These are phyloP conservation scores for Plasmodium ovale DNA, from an alignment of 169 alveolate genomes.

Conservation along the genomic window DNA sequence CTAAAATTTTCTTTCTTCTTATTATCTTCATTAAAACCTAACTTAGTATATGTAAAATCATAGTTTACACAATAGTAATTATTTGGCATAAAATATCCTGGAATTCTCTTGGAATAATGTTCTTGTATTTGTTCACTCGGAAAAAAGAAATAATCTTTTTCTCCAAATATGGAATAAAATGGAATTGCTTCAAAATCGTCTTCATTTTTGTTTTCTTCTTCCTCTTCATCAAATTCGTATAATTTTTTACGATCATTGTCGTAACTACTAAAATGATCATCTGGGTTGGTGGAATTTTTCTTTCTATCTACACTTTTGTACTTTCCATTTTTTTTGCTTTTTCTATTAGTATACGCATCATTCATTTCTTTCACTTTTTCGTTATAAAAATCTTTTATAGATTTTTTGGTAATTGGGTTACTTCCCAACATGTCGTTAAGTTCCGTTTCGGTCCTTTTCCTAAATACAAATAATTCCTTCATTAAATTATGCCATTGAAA, in stretches of 20 bases:
- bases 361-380: slow-evolving; percentile 24
- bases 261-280: neutral
- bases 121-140: slow-evolving; percentile 77
- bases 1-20: slow-evolving; percentile 38
- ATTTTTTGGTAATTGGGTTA: slow-evolving; percentile 4
- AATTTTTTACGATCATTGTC: slow-evolving; percentile 10
- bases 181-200: slow-evolving; percentile 30
- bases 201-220: slow-evolving; percentile 11
- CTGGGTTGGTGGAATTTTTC: neutral
- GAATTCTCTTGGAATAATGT: slow-evolving; percentile 67
- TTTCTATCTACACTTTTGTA: neutral
- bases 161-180: slow-evolving; percentile 71
- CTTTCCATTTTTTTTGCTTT: neutral
- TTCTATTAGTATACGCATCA: neutral
- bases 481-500: slow-evolving; percentile 66
- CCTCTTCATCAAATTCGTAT: slow-evolving; percentile 24
- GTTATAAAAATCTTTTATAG: slow-evolving; percentile 27
- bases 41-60: slow-evolving; percentile 42
- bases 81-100: slow-evolving; percentile 75
- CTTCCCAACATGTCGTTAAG: neutral
- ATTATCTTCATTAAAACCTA: slow-evolving; percentile 5
- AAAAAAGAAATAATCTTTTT: slow-evolving; percentile 63
- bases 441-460: slow-evolving; percentile 39
- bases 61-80: slow-evolving; percentile 58
- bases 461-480: slow-evolving; percentile 45